Base-by-base conservation (phyloP, 331 rosid species). In the Spiraea crenata region DNA sequence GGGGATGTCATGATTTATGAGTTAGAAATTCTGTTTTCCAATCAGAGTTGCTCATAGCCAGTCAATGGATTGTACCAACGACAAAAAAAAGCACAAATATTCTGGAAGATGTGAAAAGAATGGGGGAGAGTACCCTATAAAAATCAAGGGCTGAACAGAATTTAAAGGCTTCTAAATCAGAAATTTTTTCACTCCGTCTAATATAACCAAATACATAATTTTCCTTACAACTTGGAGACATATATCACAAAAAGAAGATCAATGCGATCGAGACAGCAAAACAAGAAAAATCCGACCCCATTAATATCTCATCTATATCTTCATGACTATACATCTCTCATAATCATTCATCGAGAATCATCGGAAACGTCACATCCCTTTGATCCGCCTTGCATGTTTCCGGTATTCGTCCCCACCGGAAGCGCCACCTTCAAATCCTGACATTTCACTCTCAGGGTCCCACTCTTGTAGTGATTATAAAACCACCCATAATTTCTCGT, bases 391-490 rank as follows among this genome's bases (percentile, higher is more conserved):
- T n/a, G 49, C 49, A 62, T 9, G 35, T 34, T 39, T n/a, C 66
- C 66, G 5, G 34, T 40, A 40, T 20, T 40, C 40, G 49, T 13
- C 10, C 66, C 66, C 49, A 11, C 5, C 35, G 3, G 34, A n/a
- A 62, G 34, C 5, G 13, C 16, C 10, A 62, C 49, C 56, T 70
- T 70, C 45, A 70, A 70, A 70, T 70, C 65, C 49, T 9, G 7
- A 35, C 74, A 70, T 38, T 48, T 44, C 38, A 70, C 35, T 7
- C 48, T 44, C 12, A 70, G 20, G 16, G 0, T 45, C 45, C 74
- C 74, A 10, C 14, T 37, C 42, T 31, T 57, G 16, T 40, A 17
- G 46, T 57, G 5, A 2, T 2, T 11, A 37, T 37, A 35, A 42
- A 17, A 58, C 64, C 64, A 57, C 9, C 40, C 39, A 57, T 25